Evolutionary conservation across 371 early-diverging fungal genomes (phyloP).

Genomic region (Mucor circinelloides): DNA sequence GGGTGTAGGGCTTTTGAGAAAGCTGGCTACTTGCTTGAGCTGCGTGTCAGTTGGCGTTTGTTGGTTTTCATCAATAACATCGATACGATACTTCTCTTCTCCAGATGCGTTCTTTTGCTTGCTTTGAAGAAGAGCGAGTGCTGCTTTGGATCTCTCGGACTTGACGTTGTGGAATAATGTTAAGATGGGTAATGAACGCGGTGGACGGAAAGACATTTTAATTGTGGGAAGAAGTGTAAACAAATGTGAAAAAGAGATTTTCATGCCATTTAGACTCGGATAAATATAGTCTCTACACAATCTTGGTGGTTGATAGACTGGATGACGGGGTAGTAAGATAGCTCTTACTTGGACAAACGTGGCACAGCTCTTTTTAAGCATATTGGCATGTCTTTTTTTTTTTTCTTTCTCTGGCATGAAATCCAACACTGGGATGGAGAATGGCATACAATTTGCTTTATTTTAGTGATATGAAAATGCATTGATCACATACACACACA

Average conservation of each 20-base stretch:
- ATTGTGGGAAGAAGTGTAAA: not conserved
- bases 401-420: no score
- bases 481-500: no score
- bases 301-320: not conserved
- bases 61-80: conserved; percentile 26
- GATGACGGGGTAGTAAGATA: no score
- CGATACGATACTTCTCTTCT: conserved; percentile 30
- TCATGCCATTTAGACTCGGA: not conserved
- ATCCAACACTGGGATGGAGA: no score
- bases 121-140: conserved; percentile 26
- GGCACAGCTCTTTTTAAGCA: not conserved
- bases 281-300: not conserved
- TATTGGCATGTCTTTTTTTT: no score
- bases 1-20: conserved; percentile 18
- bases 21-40: conserved; percentile 26
- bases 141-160: conserved; percentile 27
- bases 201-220: conserved; percentile 55
- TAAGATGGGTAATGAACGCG: conserved; percentile 43
- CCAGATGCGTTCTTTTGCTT: conserved; percentile 29
- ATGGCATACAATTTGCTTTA: no score
- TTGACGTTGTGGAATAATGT: conserved; percentile 35
- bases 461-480: no score
- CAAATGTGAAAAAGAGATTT: not conserved
- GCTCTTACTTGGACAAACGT: no score
- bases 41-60: conserved; percentile 26